These are phyloP conservation scores for Begonia masoniana DNA, from an alignment of 306 rosid genomes.

Conservation along the genomic window DNA sequence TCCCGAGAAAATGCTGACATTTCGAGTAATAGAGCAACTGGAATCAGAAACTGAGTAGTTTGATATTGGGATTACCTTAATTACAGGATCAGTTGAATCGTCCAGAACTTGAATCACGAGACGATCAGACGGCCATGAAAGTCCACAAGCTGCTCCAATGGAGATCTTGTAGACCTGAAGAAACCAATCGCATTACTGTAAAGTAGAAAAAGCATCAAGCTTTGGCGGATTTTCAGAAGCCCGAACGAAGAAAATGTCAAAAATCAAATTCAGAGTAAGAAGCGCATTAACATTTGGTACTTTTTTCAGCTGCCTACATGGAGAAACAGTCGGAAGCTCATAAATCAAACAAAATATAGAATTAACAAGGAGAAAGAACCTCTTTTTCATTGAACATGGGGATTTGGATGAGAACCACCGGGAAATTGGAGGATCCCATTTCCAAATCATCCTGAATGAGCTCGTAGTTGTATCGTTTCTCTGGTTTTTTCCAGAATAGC, in stretches of 20 bases:
- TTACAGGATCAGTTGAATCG: constrained; percentile 44
- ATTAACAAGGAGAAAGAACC: not conserved
- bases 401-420: constrained; percentile 2
- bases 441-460: not conserved
- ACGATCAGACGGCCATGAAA: constrained; percentile 14
- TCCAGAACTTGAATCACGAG: constrained; percentile 57
- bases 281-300: no score
- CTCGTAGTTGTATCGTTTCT: constrained; percentile 1
- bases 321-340: not conserved
- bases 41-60: no score
- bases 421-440: not conserved
- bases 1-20: no score
- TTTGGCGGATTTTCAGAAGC: no score
- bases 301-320: not conserved
- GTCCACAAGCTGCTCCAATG: constrained; percentile 56
- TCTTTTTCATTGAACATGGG: constrained; percentile 4
- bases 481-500: not conserved
- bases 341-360: not conserved
- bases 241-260: not conserved
- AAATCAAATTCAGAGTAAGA: not conserved
- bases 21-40: no score
- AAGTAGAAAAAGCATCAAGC: not conserved
- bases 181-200: not conserved
- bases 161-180: constrained; percentile 45
- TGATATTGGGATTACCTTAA: constrained; percentile 26